Base-by-base conservation (phyloP, 352 stramenopile species). In the Phytophthora pinifolia region DNA sequence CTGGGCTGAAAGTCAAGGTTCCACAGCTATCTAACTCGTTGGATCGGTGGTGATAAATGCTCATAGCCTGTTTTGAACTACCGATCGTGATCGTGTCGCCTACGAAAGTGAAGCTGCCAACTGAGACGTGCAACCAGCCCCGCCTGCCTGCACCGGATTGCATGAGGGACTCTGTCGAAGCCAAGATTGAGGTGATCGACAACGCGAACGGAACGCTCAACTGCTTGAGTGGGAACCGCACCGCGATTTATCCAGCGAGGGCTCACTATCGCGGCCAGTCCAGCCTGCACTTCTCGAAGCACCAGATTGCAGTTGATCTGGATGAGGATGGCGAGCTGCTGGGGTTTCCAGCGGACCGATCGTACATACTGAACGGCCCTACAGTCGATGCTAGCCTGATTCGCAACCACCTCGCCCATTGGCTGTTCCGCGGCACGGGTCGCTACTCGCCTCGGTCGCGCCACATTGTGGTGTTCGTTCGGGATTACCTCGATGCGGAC, bases 401-500 rank as follows among this genome's bases (percentile, higher is more conserved):
- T 33, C 70, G 76, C 12, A 89, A 89, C 53, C 79, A 89, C 43
- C 52, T 89, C 8, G 79, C 79, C 18, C 79, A 89, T 31, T 85
- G 74, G 76, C 57, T 89, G 56, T 89, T 76, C 30, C 79, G 79
- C 10, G 51, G 59, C 15, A 88, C 79, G n/a, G 67, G 71, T 12
- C 70, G 79, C 4, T 87, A 86, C 59, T 85, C 72, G 1, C 76
- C 79, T 0, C 73, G 74, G 3, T 82, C 74, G 2, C 65, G 69
- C 15, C 79, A 85, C 44, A 44, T 83, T 30, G 76, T 78, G 5
- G 55, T 89, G 9, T 89, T 83, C 45, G 67, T 85, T 42, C 64
- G 65, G 30, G 65, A 86, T 30, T 9, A 33, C 9, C 41, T 74
- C 9, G 54, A 59, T 45, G 34, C 62, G 9, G 6, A 52, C 2